Conservation (phyloP, 148 eudicot genomes). For the Spergularia marina region DNA sequence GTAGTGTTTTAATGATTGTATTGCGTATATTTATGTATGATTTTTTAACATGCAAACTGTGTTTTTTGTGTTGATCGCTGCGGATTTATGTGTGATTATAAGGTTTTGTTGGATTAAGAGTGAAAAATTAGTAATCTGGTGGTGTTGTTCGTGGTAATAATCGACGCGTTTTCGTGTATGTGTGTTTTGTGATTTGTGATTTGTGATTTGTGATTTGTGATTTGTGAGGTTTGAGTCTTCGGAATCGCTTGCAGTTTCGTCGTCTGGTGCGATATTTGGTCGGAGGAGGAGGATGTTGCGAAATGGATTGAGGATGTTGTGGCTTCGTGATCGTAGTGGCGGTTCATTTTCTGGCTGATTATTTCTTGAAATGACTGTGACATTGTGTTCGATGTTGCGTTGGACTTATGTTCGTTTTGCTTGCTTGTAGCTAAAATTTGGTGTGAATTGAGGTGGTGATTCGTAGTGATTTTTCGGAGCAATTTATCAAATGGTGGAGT, state of each 20-base stretch:
- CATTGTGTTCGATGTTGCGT: too few species aligned
- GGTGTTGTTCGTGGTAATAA: not conserved
- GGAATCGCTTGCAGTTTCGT: not conserved
- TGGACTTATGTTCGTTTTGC: too few species aligned
- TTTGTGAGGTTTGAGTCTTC: not conserved
- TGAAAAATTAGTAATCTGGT: not conserved
- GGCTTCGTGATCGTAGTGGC: too few species aligned
- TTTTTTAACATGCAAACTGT: not conserved
- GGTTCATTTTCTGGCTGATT: too few species aligned
- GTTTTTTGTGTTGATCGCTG: not conserved
- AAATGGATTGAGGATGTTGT: not conserved
- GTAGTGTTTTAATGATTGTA: too few species aligned
- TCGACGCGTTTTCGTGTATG: not conserved
- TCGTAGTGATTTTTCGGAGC: not conserved
- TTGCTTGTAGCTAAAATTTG: not conserved
- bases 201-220: too few species aligned
- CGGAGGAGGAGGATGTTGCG: not conserved
- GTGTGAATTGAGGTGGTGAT: conserved; percentile 8
- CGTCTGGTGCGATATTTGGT: not conserved
- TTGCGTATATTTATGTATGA: not conserved
- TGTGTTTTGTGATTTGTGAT: not conserved
- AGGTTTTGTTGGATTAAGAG: not conserved
- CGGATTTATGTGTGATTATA: not conserved
- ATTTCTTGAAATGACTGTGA: too few species aligned
- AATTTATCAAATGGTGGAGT: not conserved